Evolutionary conservation across 768 basidiomycete genomes (phyloP).

Genomic region (Sarcodon sp.): DNA sequence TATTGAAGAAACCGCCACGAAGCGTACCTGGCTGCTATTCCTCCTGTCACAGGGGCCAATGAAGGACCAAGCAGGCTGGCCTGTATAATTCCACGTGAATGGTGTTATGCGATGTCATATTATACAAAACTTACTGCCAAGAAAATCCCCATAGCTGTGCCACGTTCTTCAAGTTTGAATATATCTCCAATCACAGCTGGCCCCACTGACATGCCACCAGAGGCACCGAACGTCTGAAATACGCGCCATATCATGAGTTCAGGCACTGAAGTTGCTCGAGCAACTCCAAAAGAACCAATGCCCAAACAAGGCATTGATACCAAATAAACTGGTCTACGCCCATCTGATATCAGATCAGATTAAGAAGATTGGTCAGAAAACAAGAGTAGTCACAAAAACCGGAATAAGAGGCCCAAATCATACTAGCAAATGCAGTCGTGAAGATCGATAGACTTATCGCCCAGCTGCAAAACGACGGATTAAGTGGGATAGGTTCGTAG

Average conservation of each 20-base stretch:
- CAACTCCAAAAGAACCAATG: constrained; percentile 49
- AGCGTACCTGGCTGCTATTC: constrained; percentile 40
- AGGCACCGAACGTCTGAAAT: constrained; percentile 52
- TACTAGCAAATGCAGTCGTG: constrained; percentile 27
- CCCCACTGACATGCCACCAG: constrained; percentile 41
- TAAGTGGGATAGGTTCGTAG: neutral
- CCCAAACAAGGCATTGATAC: constrained; percentile 43
- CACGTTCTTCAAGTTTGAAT: constrained; percentile 48
- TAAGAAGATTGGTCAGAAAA: neutral
- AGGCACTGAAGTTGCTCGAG: constrained; percentile 26
- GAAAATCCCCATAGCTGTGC: constrained; percentile 47
- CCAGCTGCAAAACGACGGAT: constrained; percentile 17
- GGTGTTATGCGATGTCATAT: no score
- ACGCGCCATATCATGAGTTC: constrained; percentile 48
- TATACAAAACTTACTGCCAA: constrained; percentile 25
- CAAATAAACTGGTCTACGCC: constrained; percentile 49
- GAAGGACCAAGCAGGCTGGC: constrained; percentile 45
- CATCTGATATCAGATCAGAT: constrained; percentile 28
- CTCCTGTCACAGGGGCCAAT: constrained; percentile 46
- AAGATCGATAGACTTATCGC: constrained; percentile 40
- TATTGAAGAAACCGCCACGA: constrained; percentile 58
- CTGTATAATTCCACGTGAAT: constrained; percentile 14
- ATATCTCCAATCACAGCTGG: constrained; percentile 55
- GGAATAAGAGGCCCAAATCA: constrained; percentile 39
- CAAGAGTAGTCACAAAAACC: constrained; percentile 27